These are phyloP conservation scores for Sphagnum magellanicum DNA, from an alignment of 228 moss, liverwort and hornwort species.

Conservation along the genomic window DNA sequence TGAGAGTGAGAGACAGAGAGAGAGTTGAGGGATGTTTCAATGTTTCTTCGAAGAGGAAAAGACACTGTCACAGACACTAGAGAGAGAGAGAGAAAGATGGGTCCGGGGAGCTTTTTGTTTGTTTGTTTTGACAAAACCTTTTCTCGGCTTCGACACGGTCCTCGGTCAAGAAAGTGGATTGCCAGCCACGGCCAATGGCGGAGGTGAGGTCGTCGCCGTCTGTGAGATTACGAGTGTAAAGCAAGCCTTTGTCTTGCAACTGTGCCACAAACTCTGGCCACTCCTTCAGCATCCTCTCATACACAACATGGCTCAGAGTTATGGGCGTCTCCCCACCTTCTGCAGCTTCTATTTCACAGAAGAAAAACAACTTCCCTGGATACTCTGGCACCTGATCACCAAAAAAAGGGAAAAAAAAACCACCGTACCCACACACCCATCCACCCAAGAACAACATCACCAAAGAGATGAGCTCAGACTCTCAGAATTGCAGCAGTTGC, in stretches of 20 bases:
- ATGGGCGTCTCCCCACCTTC: slow-evolving; percentile 96
- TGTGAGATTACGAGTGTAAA: slow-evolving; percentile 79
- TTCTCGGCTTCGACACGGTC: slow-evolving; percentile 83
- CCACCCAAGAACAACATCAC: no score
- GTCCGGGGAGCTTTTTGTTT: no score
- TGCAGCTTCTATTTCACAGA: slow-evolving; percentile 75
- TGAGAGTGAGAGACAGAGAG: no score
- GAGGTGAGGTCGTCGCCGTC: slow-evolving; percentile 95
- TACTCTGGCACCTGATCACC: slow-evolving; percentile 69
- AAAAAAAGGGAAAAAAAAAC: no score
- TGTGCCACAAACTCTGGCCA: slow-evolving; percentile 84
- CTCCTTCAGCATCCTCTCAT: slow-evolving; percentile 74
- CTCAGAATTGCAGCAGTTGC: no score
- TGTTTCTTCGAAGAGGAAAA: no score
- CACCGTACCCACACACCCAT: no score
- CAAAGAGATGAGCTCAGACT: no score
- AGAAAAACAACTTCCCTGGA: slow-evolving; percentile 84
- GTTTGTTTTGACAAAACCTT: slow-evolving; percentile 16
- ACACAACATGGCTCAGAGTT: slow-evolving; percentile 74
- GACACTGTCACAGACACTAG: no score
- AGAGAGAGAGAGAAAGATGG: no score
- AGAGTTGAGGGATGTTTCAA: no score
- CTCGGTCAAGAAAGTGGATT: slow-evolving; percentile 88
- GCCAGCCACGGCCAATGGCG: slow-evolving; percentile 99
- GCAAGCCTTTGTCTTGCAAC: slow-evolving; percentile 59